These are phyloP conservation scores for Pyrenochaeta sp. DNA, from an alignment of 2,329 filamentous ascomycete species.

Conservation along the genomic window DNA sequence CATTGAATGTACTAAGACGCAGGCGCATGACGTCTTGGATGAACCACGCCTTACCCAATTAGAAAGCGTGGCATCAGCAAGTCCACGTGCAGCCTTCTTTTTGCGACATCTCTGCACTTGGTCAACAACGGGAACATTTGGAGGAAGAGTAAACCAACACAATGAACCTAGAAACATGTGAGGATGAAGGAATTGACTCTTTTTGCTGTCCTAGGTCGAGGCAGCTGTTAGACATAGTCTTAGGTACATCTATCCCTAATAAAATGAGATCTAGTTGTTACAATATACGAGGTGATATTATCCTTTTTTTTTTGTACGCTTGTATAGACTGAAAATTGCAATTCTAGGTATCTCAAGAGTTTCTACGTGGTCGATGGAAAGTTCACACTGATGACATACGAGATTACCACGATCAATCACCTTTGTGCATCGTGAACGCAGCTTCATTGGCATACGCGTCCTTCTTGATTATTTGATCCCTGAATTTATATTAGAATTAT, in stretches of 20 bases:
- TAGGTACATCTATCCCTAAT: no score
- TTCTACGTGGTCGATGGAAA: not conserved
- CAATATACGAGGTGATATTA: no score
- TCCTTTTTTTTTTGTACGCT: no score
- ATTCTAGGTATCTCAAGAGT: no score
- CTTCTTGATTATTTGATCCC: constrained; percentile 30
- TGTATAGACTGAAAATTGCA: no score
- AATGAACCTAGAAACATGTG: no score
- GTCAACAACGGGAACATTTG: not conserved
- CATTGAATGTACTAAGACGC: not conserved
- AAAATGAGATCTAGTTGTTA: no score
- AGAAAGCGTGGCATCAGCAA: not conserved
- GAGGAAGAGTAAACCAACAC: not conserved
- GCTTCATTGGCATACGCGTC: constrained; percentile 35
- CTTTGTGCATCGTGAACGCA: constrained; percentile 30
- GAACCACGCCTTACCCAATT: not conserved
- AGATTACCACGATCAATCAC: not conserved
- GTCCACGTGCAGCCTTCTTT: not conserved
- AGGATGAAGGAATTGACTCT: not conserved
- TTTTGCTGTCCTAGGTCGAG: no score
- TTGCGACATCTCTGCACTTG: not conserved
- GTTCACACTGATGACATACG: not conserved
- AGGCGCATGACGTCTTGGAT: constrained; percentile 14
- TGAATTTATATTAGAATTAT: constrained; percentile 15
- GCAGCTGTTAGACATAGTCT: no score